A percentile compares a stretch with the other conserved stretches of the same genome.
Evolutionary conservation across 345 rosid genomes (phyloP).

Genomic region (Balakata baccata): DNA sequence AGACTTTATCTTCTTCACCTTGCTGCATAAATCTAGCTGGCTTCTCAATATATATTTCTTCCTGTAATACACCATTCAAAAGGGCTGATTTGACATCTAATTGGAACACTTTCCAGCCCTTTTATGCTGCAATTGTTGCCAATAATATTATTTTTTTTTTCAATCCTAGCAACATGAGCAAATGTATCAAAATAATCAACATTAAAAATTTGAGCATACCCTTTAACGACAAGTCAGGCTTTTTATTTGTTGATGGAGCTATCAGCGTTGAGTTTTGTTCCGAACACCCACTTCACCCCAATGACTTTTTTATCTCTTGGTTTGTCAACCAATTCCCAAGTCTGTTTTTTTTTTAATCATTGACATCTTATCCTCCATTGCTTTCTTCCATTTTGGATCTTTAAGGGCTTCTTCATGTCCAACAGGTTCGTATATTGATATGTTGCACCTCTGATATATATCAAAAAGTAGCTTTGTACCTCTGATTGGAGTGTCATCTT

Average conservation of each 20-base stretch:
- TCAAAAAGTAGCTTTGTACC: background rate
- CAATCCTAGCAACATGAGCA: no score
- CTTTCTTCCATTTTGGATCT: background rate
- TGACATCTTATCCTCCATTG: background rate
- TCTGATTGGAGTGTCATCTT: background rate
- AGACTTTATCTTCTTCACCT: conserved; percentile 3
- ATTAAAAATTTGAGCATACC: no score
- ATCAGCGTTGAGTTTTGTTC: no score
- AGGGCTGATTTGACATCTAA: background rate
- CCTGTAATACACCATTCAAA: background rate
- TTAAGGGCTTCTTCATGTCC: background rate
- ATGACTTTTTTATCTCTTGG: no score
- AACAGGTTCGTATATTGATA: background rate
- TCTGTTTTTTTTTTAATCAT: background rate
- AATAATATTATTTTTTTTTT: background rate
- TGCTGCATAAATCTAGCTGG: background rate
- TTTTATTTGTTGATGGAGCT: no score
- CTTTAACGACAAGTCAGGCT: no score
- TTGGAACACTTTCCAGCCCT: background rate
- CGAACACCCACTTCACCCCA: no score
- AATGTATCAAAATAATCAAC: no score
- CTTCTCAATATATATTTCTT: background rate
- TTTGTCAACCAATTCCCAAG: no score
- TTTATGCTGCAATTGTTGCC: background rate
- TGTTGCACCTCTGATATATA: background rate